Evolutionary conservation across 306 rosid species (phyloP).

Genomic region (Purshia tridentata): DNA sequence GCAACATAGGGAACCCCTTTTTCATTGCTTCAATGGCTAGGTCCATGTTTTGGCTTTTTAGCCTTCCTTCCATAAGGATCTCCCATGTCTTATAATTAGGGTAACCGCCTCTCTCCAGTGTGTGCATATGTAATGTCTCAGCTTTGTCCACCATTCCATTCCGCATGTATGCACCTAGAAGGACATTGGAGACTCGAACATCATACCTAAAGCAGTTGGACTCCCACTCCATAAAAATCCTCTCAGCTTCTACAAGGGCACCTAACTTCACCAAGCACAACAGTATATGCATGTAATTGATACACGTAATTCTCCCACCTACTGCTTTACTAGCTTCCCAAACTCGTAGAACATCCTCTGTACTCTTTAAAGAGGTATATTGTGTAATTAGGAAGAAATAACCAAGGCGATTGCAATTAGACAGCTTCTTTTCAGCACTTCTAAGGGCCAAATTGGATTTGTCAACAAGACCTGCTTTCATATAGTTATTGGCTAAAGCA

Average conservation of each 20-base stretch:
- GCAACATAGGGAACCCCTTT: constrained; percentile 47
- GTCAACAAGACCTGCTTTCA: constrained; percentile 49
- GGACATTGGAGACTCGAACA: constrained; percentile 77
- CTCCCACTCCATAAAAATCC: constrained; percentile 75
- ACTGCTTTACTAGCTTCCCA: constrained; percentile 71
- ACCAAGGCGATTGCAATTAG: constrained; percentile 58
- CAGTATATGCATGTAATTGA: constrained; percentile 69
- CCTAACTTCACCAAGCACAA: constrained; percentile 69
- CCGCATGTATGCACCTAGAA: constrained; percentile 80
- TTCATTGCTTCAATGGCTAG: constrained; percentile 57
- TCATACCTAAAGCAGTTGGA: constrained; percentile 54
- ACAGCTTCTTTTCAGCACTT: constrained; percentile 65
- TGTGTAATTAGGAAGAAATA: constrained; percentile 70
- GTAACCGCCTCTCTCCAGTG: constrained; percentile 68
- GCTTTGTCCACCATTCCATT: constrained; percentile 70
- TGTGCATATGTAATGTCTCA: constrained; percentile 61
- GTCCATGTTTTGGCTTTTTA: constrained; percentile 48
- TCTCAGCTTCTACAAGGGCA: constrained; percentile 57
- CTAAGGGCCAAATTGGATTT: constrained; percentile 55
- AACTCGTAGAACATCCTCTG: constrained; percentile 60
- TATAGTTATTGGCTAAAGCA: constrained; percentile 60
- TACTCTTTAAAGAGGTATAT: constrained; percentile 61
- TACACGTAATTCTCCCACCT: constrained; percentile 59
- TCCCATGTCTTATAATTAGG: constrained; percentile 95
- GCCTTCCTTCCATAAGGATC: constrained; percentile 78